phyloP scores from a whole-genome alignment of 148 eudicot species.

The Selenicereus undatus region DNA sequence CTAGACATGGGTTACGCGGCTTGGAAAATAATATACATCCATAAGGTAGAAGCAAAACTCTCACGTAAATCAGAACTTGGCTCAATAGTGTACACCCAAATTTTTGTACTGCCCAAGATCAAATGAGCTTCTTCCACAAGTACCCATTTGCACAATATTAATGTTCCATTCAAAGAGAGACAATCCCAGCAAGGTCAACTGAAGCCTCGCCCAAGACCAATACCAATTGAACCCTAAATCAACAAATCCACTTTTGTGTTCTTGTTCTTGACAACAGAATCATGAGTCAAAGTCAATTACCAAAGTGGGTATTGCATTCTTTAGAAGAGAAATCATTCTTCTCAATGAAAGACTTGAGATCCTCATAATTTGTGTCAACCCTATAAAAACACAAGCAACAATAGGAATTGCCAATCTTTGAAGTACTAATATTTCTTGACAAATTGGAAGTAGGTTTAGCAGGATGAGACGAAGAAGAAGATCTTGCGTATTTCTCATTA shows the following conservation, averaged over 20 bases:
- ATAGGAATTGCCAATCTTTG: background rate
- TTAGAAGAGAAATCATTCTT: conserved; percentile 66
- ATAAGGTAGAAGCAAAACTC: background rate
- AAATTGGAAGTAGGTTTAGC: conserved; percentile 5
- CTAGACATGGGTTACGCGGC: too few species aligned
- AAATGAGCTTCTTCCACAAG: background rate
- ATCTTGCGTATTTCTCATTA: conserved; percentile 3
- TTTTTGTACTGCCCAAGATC: background rate
- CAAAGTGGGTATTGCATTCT: conserved; percentile 74
- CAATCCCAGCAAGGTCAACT: background rate
- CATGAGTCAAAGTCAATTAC: conserved; percentile 3
- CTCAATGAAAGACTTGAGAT: conserved; percentile 59
- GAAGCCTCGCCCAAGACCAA: background rate
- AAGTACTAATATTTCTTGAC: background rate
- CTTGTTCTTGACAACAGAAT: background rate
- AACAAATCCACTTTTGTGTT: conserved; percentile 6
- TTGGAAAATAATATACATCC: conserved; percentile 8
- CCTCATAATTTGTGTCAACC: conserved; percentile 29
- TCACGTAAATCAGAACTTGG: background rate
- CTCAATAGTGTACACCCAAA: background rate
- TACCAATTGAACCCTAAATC: background rate
- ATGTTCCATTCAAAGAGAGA: background rate
- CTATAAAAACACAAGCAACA: conserved; percentile 39
- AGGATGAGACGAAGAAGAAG: conserved; percentile 11
- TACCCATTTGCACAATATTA: background rate